Evolutionary conservation across 805 yeast species (phyloP).

Genomic region (Metschnikowia koreensis): DNA sequence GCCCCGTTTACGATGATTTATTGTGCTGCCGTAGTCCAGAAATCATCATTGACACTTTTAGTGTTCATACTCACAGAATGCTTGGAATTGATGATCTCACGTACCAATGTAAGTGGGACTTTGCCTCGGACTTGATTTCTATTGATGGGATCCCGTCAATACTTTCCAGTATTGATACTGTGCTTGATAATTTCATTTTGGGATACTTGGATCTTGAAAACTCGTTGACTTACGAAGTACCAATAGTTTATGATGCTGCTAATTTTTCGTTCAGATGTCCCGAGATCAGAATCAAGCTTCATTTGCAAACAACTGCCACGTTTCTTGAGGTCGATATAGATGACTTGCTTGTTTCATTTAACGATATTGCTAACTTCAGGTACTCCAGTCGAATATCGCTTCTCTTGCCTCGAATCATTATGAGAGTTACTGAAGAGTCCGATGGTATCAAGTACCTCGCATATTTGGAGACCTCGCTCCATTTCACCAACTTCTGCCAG

Average conservation of each 20-base stretch:
- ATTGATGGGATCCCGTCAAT: constrained; percentile 52
- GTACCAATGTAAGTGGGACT: constrained; percentile 87
- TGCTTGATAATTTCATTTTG: constrained; percentile 51
- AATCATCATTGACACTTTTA: constrained; percentile 54
- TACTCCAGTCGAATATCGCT: constrained; percentile 57
- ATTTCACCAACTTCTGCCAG: constrained; percentile 57
- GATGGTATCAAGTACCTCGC: constrained; percentile 26
- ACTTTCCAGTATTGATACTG: constrained; percentile 40
- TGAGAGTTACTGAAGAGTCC: constrained; percentile 26
- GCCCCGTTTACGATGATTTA: constrained; percentile 21
- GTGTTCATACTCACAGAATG: constrained; percentile 84
- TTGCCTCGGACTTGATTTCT: constrained; percentile 58
- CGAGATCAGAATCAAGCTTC: constrained; percentile 41
- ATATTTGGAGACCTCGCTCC: constrained; percentile 55
- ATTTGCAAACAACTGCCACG: constrained; percentile 24
- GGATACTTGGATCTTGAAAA: constrained; percentile 78
- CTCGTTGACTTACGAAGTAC: constrained; percentile 55
- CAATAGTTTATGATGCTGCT: constrained; percentile 65
- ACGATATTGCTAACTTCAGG: constrained; percentile 68
- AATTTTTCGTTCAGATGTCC: constrained; percentile 58
- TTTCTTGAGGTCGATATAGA: constrained; percentile 19
- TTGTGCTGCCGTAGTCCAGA: constrained; percentile 33
- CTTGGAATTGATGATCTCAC: constrained; percentile 86
- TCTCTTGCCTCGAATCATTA: constrained; percentile 46
- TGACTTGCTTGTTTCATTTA: constrained; percentile 42